These are phyloP conservation scores for Xylaria intraflava DNA, from an alignment of 495 filamentous ascomycete genomes.

Conservation along the genomic window DNA sequence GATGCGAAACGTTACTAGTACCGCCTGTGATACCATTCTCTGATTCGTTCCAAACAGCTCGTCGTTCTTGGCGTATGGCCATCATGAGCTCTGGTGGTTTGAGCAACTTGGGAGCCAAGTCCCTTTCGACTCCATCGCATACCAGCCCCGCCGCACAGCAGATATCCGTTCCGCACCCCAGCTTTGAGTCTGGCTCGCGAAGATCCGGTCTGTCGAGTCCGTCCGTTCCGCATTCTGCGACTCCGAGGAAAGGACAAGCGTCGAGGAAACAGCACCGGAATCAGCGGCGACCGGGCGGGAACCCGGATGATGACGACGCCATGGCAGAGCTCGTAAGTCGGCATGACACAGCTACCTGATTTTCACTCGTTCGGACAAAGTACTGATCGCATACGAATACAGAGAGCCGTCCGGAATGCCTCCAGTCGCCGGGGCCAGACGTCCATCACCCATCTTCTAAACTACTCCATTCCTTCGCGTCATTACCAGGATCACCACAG, in stretches of 20 bases:
- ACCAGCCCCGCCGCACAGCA: constrained; percentile 22
- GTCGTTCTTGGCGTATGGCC: constrained; percentile 12
- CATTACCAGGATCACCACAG: constrained; percentile 53
- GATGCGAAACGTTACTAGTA: not conserved
- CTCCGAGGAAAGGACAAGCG: constrained; percentile 66
- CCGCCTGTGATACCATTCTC: not conserved
- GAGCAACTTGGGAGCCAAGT: constrained; percentile 35
- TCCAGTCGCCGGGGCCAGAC: constrained; percentile 87
- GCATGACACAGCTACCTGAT: constrained; percentile 15
- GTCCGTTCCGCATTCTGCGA: constrained; percentile 38
- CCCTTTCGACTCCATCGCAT: constrained; percentile 30
- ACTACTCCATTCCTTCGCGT: constrained; percentile 75
- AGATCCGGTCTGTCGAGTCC: constrained; percentile 56
- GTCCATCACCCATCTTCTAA: constrained; percentile 94
- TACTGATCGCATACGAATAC: constrained; percentile 7
- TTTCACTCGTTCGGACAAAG: constrained; percentile 10
- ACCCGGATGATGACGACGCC: constrained; percentile 60
- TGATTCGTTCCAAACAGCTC: constrained; percentile 9
- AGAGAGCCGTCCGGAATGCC: constrained; percentile 69
- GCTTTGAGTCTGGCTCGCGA: constrained; percentile 50
- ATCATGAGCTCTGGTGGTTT: constrained; percentile 43
- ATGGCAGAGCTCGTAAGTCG: constrained; percentile 66
- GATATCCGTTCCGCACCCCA: constrained; percentile 24
- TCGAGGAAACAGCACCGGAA: constrained; percentile 66
- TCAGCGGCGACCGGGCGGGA: constrained; percentile 39